Conservation (phyloP, 257 asterid genomes). For the Anisodus tanguticus region DNA sequence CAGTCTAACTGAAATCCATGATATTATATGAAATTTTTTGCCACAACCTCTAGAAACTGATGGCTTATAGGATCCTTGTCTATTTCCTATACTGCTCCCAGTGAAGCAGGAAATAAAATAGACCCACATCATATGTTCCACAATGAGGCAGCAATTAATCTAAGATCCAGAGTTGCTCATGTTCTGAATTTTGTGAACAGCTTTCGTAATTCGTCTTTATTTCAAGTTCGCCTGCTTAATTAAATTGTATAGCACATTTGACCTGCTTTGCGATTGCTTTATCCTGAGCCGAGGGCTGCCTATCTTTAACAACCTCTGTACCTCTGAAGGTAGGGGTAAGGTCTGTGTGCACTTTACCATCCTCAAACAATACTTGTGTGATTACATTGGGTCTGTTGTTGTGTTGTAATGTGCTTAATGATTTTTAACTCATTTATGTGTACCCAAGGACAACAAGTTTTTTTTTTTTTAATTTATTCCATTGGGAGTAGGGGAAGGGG, state of each 20-base stretch:
- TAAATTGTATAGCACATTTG: neutral
- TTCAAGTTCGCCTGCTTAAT: neutral
- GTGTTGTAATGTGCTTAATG: neutral
- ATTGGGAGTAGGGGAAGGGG: too few relatives aligned
- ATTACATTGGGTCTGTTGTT: too few relatives aligned
- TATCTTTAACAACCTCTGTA: too few relatives aligned
- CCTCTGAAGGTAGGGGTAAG: too few relatives aligned
- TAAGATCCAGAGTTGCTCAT: neutral
- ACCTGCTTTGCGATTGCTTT: neutral
- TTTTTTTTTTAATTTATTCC: too few relatives aligned
- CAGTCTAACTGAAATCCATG: constrained; percentile 9
- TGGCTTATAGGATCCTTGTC: neutral
- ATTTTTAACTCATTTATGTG: neutral
- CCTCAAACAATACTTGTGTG: too few relatives aligned
- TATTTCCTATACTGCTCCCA: neutral
- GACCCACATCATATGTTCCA: neutral
- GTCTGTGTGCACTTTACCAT: too few relatives aligned
- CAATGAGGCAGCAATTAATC: neutral
- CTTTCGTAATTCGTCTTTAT: too few relatives aligned
- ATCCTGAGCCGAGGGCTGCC: too few relatives aligned
- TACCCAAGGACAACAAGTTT: neutral
- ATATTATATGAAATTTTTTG: neutral
- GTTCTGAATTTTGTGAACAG: neutral
- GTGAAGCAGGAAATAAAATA: neutral
- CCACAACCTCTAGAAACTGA: neutral